Base-by-base conservation (phyloP, 1,284 basidiomycete genomes). In the Xerocomus tenax region DNA sequence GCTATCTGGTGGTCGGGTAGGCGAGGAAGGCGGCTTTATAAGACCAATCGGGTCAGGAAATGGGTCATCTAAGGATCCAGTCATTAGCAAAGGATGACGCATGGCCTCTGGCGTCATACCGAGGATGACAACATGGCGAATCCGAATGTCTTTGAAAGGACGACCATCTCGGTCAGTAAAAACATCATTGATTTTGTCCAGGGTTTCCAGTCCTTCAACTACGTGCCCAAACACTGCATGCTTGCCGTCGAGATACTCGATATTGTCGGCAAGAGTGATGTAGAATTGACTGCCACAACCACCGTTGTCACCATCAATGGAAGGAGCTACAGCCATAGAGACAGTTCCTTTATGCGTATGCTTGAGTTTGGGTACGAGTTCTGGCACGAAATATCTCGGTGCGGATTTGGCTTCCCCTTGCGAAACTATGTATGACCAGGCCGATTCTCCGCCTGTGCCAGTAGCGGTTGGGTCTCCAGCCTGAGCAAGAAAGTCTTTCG, bases 231-330 rank as follows among this genome's bases (percentile, higher is more conserved):
- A 98, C 1, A 93, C 91, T 0, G 90, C 88, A 63, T 98, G 95
- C 65, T 92, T 94, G 48, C 91, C 91, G 61, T 98, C 95, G 32
- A 98, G 78, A 64, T 97, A 98, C 57, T 94, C 91, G 61, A 97
- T 89, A 53, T 84, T 82, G 59, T 95, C 89, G 16, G 78, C 84
- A 1, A 98, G 76, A 0, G 95, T 98, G 60, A 98, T 80, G 71
- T 97, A 98, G 74, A 98, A 98, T 64, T 98, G 95, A 60, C 87
- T 90, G 3, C 91, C 95, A 57, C 91, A 93, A 5, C 92, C 91
- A 7, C 90, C 84, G 48, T 77, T 56, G n/a, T 79, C 73, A 2
- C 77, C 80, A 34, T 80, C 82, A 7, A 85, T 66, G 1, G 78
- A 73, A 39, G 84, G 88, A 15, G 92, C 87, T 12, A 96, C 82